Evolutionary conservation across 2,329 filamentous ascomycete species (phyloP), one percentile per base, ranked within the genome.

Genomic region (Hypoxylon sp.): DNA sequence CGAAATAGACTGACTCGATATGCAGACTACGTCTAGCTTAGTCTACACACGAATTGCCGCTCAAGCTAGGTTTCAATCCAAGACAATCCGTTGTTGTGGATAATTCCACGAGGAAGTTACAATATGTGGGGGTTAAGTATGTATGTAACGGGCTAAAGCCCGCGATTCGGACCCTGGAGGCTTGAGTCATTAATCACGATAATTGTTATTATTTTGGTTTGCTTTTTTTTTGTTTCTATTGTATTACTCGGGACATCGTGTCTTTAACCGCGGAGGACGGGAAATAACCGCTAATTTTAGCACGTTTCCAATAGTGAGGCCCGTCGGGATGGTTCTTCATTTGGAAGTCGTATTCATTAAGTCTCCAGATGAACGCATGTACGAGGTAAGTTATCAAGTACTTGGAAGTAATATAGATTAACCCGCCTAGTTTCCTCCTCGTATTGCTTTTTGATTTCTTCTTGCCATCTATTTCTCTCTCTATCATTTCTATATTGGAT

Each of bases 131-230:
- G 55, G 67, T 48, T 55, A 55, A 31, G 35, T 26, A 26, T 5
- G 26, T 37, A 55, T 37, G 53, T 33, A 60, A 52, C 42, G 50
- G 50, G 59, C 24, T 54, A 59, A 39, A 44, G 26, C 62, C 68
- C 68, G 65, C 54, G 65, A 68, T 60, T 71, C 68, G 68, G 65
- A 66, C 65, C 68, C 55, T 58, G 54, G 46, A 62, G 31, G 29
- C 51, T 68, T 68, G 68, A 70, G 68, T 70, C 68, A 68, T 70
- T 65, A 48, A 63, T 63, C 58, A 57, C 48, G 46, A 53, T 62
- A 55, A 61, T 61, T 52, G 29, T n/a, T 47, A 44, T 24, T 9
- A 17, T 3, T 44, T 57, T 3, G 47, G 29, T 60, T 68, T 59
- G 47, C 60, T 22, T 22, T 22, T 22, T 22, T 22, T 22, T 22